phyloP scores from a whole-genome alignment of 495 filamentous ascomycete species.

The Penicilliopsis zonata region DNA sequence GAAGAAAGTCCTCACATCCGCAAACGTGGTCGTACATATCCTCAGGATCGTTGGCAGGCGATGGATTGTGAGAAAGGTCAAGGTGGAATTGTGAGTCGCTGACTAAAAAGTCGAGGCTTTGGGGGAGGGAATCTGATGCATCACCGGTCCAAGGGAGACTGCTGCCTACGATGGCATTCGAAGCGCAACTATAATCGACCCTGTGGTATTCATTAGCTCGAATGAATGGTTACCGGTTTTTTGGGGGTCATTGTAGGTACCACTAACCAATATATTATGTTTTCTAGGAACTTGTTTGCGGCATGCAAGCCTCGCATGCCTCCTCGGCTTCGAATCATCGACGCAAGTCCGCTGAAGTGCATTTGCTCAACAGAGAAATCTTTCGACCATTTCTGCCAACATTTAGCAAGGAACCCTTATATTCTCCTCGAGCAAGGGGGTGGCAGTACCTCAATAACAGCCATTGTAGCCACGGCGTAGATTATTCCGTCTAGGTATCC shows the following conservation, averaged over 20 bases:
- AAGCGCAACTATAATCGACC: conserved; percentile 17
- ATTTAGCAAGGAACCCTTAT: conserved; percentile 4
- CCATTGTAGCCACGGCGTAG: conserved; percentile 19
- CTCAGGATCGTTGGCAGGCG: conserved; percentile 7
- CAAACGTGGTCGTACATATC: conserved; percentile 10
- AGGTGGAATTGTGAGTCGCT: conserved; percentile 10
- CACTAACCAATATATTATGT: conserved; percentile 16
- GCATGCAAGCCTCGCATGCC: conserved; percentile 14
- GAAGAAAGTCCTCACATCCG: conserved; percentile 16
- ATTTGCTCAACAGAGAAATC: conserved; percentile 18
- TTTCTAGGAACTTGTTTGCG: conserved; percentile 12
- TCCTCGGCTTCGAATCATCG: conserved; percentile 15
- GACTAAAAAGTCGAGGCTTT: conserved; percentile 9
- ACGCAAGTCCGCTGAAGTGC: conserved; percentile 15
- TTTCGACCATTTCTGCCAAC: conserved; percentile 17
- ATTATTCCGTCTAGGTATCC: conserved; percentile 14
- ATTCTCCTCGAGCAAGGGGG: too few species aligned
- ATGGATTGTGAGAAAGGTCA: conserved; percentile 6
- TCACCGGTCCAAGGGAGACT: conserved; percentile 14
- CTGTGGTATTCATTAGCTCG: conserved; percentile 2
- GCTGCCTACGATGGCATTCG: conserved; percentile 15
- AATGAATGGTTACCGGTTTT: too few species aligned
- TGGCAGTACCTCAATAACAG: conserved; percentile 17
- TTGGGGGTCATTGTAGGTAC: too few species aligned
- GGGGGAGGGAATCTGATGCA: conserved; percentile 7